Evolutionary conservation across 345 rosid genomes (phyloP), one percentile per base, ranked within the genome.

Genomic region (Populus alba): DNA sequence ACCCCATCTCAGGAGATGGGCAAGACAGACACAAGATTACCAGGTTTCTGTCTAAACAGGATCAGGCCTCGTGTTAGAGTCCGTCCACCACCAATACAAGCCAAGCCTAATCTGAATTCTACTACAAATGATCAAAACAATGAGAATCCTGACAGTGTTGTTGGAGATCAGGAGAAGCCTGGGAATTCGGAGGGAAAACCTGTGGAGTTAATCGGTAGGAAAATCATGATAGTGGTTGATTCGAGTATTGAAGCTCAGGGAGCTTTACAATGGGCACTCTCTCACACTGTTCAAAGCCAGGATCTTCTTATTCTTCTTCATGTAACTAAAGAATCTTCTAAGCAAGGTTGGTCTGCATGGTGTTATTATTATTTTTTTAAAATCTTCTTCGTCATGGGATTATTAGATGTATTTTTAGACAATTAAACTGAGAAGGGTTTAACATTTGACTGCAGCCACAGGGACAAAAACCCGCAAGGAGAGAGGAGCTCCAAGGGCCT

Each of bases 181-280:
- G 51, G 39, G 11, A 27, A 72, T 16, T 3, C 7, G 27, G 77
- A 16, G 49, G 71, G 20, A n/a, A 86, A 78, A 49, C 72, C 79
- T 1, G 77, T 63, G 37, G 37, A 68, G 16, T 83, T 82, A 27
- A 61, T 66, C 17, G 97, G 90, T 5, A 87, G 99, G 89, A 92
- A 87, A 79, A 87, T 95, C 51, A 88, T 92, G 92, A 91, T 92
- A 53, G 96, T 95, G 73, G 95, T 93, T 65, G 96, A 95, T 85
- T 87, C 92, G 8, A 90, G 94, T 76, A 69, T 81, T 39, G 96
- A 95, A 81, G 86, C 98, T 20, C 92, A 91, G 84, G 89, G 87
- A 62, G 99, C 98, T 81, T 23, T 95, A 3, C 98, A 90, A 41
- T 95, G 99, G 99, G 92, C 97, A 43, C 92, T 95, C 25, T 89